Base-by-base conservation (phyloP, 2,329 filamentous ascomycete genomes). In the Aulographum hederae region DNA sequence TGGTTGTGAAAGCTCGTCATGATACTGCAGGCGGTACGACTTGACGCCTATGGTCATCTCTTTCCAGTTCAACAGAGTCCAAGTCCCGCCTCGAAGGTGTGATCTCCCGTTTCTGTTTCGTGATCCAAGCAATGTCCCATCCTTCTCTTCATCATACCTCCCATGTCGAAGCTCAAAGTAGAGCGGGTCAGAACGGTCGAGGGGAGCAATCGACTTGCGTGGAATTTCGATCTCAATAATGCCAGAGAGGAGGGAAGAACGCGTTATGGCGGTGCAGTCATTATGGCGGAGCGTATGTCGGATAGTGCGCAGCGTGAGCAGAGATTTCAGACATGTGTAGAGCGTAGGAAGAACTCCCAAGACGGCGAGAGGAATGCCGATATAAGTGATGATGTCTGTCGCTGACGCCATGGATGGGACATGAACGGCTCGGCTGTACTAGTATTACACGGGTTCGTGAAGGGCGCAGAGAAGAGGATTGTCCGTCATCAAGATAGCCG, bases 1-100 rank as follows among this genome's bases (percentile, higher is more conserved):
- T 8, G 59, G 59, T 31, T 60, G 54, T 6, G 50, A 42, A 32
- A 63, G 39, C 30, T 63, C 54, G 32, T 63, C 59, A 32, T 55
- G 65, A 39, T 75, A 77, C 45, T 75, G 69, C 25, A 76, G 58
- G 20, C 72, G 58, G 50, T 74, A 72, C 11, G 66, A 65, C 43
- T 68, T 71, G 33, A 65, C 54, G 2, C 72, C 71, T 16, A 74
- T 72, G 3, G 65, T 54, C 39, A 73, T 62, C n/a, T 63, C 63
- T 41, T 63, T 65, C 71, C 72, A 77, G 47, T 76, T 66, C 45
- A 77, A 73, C 0, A 63, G 65, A 0, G 70, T 73, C 71, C 71
- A 77, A 18, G 57, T 63, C 0, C 72, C 72, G 2, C 72, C 72
- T 1, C 65, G 65, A 27, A 73, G 64, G 10, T 48, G 51, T 29